phyloP scores from a whole-genome alignment of 1,139 yeast species.

The Geotrichum fermentans region DNA sequence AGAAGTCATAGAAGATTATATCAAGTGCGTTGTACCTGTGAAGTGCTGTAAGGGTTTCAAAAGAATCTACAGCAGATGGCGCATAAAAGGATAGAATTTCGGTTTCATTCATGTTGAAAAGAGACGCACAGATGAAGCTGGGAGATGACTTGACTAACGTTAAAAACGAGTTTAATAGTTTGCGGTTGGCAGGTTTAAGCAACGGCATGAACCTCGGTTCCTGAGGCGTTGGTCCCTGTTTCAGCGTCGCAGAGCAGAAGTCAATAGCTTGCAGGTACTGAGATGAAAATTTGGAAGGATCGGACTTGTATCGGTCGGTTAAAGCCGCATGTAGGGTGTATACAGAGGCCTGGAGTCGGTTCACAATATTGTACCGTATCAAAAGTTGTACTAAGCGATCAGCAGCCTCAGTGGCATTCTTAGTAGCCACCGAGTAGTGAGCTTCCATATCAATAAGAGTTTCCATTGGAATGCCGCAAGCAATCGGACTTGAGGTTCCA shows the following conservation, averaged over 20 bases:
- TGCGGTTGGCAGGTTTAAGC: conserved; percentile 29
- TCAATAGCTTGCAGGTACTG: conserved; percentile 29
- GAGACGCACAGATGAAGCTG: conserved; percentile 34
- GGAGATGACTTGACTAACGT: conserved; percentile 37
- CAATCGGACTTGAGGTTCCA: no score
- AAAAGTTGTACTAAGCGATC: conserved; percentile 25
- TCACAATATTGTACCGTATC: conserved; percentile 26
- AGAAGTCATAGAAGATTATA: conserved; percentile 33
- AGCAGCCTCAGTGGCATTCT: conserved; percentile 23
- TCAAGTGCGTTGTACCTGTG: conserved; percentile 33
- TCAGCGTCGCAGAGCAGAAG: conserved; percentile 25
- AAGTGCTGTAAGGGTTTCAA: conserved; percentile 30
- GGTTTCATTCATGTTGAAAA: conserved; percentile 27
- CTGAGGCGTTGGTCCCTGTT: conserved; percentile 22
- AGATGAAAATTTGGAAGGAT: conserved; percentile 27
- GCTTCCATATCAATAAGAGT: conserved; percentile 26
- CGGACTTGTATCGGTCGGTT: conserved; percentile 22
- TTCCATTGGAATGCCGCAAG: conserved; percentile 24
- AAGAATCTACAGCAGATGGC: conserved; percentile 23
- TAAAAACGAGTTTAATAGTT: conserved; percentile 35
- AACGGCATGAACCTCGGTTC: conserved; percentile 24
- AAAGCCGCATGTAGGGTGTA: conserved; percentile 22
- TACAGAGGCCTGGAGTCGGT: conserved; percentile 27
- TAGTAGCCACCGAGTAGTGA: conserved; percentile 20
- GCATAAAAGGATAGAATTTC: conserved; percentile 29